Conservation (phyloP, 768 basidiomycete genomes). For the Amanita jacksonii region DNA sequence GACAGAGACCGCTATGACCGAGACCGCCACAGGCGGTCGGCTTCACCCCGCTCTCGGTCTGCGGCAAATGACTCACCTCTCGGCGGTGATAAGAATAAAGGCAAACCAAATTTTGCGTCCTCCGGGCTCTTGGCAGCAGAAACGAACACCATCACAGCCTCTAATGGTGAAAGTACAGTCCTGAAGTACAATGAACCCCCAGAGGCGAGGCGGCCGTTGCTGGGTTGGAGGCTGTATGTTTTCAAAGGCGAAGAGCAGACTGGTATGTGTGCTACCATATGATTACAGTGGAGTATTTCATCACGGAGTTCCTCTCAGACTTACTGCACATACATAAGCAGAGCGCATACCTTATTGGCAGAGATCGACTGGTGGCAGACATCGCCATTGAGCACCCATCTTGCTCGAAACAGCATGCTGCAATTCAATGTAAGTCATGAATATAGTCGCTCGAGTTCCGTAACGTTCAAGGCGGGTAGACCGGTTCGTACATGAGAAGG, state of each 20-base stretch:
- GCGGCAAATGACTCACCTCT: slow-evolving; percentile 27
- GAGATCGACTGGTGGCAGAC: slow-evolving; percentile 79
- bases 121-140: slow-evolving; percentile 93
- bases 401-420: slow-evolving; percentile 97
- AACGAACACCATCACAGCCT: slow-evolving; percentile 79
- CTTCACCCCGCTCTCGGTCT: slow-evolving; percentile 26
- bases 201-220: slow-evolving; percentile 84
- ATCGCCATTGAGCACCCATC: slow-evolving; percentile 94
- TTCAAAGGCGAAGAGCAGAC: slow-evolving; percentile 93
- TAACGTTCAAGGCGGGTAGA: slow-evolving; percentile 29
- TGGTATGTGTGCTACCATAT: slow-evolving; percentile 42
- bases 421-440: slow-evolving; percentile 68
- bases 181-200: slow-evolving; percentile 99
- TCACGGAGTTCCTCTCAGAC: slow-evolving; percentile 36
- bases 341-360: slow-evolving; percentile 88
- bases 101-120: slow-evolving; percentile 82
- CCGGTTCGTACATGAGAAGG: slow-evolving; percentile 77
- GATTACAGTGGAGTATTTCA: neutral
- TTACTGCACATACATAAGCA: slow-evolving; percentile 88
- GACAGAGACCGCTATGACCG: slow-evolving; percentile 12
- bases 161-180: slow-evolving; percentile 70
- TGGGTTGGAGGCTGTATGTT: slow-evolving; percentile 93
- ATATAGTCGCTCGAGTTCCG: slow-evolving; percentile 6
- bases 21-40: slow-evolving; percentile 31
- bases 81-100: slow-evolving; percentile 42